Evolutionary conservation across 495 filamentous ascomycete species (phyloP).

Genomic region (Lasiosphaeria ovina): DNA sequence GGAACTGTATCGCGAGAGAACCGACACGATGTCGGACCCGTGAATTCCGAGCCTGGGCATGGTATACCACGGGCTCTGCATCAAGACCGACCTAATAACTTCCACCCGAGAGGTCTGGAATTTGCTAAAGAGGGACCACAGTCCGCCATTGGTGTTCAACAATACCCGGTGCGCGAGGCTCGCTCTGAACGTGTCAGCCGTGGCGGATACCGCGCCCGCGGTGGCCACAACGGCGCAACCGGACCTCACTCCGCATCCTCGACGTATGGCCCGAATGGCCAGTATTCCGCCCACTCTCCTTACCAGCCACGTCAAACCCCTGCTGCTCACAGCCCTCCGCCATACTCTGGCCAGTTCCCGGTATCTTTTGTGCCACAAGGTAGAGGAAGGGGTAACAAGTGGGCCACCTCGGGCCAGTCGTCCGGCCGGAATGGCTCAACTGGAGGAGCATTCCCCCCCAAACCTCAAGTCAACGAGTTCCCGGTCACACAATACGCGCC

Average conservation of each 20-base stretch:
- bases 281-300: slow-evolving; percentile 21
- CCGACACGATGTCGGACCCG: slow-evolving; percentile 22
- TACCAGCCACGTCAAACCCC: slow-evolving; percentile 27
- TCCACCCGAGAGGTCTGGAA: slow-evolving; percentile 20
- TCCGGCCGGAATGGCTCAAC: slow-evolving; percentile 20
- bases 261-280: slow-evolving; percentile 24
- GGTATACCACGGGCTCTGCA: slow-evolving; percentile 2
- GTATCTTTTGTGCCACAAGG: slow-evolving; percentile 17
- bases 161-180: slow-evolving; percentile 33
- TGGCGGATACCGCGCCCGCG: slow-evolving; percentile 40
- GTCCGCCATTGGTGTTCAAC: slow-evolving; percentile 23
- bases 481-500: slow-evolving; percentile 18
- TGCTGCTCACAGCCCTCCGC: slow-evolving; percentile 23
- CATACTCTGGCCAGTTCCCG: slow-evolving; percentile 24
- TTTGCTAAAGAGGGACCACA: slow-evolving; percentile 25
- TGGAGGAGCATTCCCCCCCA: slow-evolving; percentile 20
- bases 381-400: slow-evolving; percentile 29
- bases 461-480: slow-evolving; percentile 22
- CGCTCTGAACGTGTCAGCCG: slow-evolving; percentile 40
- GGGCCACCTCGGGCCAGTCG: slow-evolving; percentile 16
- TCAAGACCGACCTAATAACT: slow-evolving; percentile 22
- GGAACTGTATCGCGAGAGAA: slow-evolving; percentile 20
- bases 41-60: slow-evolving; percentile 19
- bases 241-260: slow-evolving; percentile 16
- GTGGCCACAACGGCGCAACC: slow-evolving; percentile 24